Base-by-base conservation (phyloP, 768 basidiomycete species). In the Boletus subparvulus region DNA sequence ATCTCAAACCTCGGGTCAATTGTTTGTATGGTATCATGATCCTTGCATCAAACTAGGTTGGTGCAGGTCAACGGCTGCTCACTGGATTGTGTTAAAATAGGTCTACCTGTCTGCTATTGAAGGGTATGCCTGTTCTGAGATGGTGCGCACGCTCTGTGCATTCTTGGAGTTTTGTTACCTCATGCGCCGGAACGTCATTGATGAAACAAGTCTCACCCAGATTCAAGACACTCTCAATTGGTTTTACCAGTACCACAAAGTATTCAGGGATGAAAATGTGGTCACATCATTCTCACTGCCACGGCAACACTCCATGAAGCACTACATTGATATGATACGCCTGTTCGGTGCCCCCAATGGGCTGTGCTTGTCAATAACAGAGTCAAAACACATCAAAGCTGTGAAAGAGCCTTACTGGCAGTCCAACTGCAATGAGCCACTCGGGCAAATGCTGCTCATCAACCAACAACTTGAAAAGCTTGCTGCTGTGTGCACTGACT, bases 141-240 rank as follows among this genome's bases (percentile, higher is more conserved):
- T 72, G 3, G 60, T 69, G 9, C 7, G 48, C 9, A 51, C 63
- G 2, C 17, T 73, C 9, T 6, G 40, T 12, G 56, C 64, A 0
- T 65, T 72, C n/a, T 16, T 69, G 1, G 69, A 77, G 6, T 70
- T 75, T 40, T 74, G 72, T 30, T 75, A 75, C 46, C 44, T 73
- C 1, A 65, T 70, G 0, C 59, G 64, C 60, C 0, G 45, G 21
- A 43, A 64, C 19, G 39, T 60, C 6, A 56, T 73, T 6, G 48
- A 49, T 13, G 63, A 68, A 21, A 48, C 54, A 0, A 63, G 26
- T 6, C 26, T 75, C 1, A 11, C 19, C 0, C 39, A 55, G 9
- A 61, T 73, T 10, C 47, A 70, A 1, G 43, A 50, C 3, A 52
- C 59, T 0, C 49, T 75, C 0, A 30, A 17, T 2, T 30, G 45